A percentile compares a stretch with the other conserved stretches of the same genome.
These are phyloP conservation scores for Lobosporangium transversale DNA, from an alignment of 192 early-diverging fungal genomes.

Conservation along the genomic window DNA sequence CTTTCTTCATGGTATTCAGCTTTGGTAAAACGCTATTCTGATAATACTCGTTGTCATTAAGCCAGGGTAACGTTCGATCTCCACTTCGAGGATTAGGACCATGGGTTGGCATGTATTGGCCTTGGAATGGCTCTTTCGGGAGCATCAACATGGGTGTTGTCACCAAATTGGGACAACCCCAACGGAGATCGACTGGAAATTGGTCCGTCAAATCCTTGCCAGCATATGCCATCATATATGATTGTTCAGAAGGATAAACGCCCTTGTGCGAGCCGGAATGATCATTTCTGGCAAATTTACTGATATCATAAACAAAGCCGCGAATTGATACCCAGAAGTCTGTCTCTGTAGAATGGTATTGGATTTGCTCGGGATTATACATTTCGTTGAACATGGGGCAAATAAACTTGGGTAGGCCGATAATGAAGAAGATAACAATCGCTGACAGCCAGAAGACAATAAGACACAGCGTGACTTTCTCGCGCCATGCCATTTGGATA, in stretches of 20 bases:
- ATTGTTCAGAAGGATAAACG: conserved; percentile 37
- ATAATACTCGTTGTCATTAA: conserved; percentile 46
- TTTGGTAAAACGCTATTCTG: conserved; percentile 51
- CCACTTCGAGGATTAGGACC: conserved; percentile 17
- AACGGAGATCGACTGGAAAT: conserved; percentile 63
- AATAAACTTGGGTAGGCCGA: conserved; percentile 83
- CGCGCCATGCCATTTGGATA: conserved; percentile 95
- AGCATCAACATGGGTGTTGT: conserved; percentile 16
- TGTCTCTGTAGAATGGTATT: conserved; percentile 61
- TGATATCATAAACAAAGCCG: conserved; percentile 75
- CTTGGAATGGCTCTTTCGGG: not conserved
- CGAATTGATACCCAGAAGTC: conserved; percentile 72
- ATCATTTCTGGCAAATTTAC: conserved; percentile 66
- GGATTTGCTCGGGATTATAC: conserved; percentile 64
- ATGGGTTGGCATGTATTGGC: conserved; percentile 23
- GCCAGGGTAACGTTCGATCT: conserved; percentile 27
- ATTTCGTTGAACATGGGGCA: conserved; percentile 78
- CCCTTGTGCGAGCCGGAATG: conserved; percentile 48
- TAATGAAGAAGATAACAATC: conserved; percentile 87
- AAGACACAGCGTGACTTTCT: conserved; percentile 88
- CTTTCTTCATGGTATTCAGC: conserved; percentile 61
- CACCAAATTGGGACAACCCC: conserved; percentile 47
- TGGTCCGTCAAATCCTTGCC: conserved; percentile 69
- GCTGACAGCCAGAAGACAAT: conserved; percentile 84
- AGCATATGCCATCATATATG: conserved; percentile 49